Evolutionary conservation across 2,329 filamentous ascomycete genomes (phyloP).

Genomic region (Xylariales sp.): DNA sequence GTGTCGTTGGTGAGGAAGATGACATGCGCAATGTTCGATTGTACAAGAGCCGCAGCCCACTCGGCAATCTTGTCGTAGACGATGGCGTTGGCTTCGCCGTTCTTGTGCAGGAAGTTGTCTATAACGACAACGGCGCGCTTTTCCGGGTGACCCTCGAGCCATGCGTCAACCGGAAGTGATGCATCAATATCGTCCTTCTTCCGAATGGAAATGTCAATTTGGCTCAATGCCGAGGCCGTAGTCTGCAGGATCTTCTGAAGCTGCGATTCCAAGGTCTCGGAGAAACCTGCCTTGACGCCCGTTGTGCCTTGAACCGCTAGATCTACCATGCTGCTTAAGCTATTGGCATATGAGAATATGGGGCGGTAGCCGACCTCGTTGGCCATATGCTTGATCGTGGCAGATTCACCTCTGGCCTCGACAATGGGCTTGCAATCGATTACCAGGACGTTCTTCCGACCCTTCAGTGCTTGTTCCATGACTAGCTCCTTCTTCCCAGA

Average conservation of each 20-base stretch:
- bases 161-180: constrained; percentile 74
- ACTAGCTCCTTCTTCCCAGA: constrained; percentile 89
- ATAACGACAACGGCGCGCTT: constrained; percentile 78
- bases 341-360: constrained; percentile 96
- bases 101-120: constrained; percentile 86
- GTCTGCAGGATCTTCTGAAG: constrained; percentile 86
- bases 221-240: constrained; percentile 71
- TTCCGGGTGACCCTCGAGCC: constrained; percentile 85
- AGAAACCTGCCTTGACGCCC: constrained; percentile 90
- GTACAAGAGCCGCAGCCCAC: constrained; percentile 83
- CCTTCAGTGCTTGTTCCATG: constrained; percentile 74
- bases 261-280: constrained; percentile 85
- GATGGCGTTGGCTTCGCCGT: constrained; percentile 52
- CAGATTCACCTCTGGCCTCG: constrained; percentile 82
- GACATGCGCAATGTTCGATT: constrained; percentile 86
- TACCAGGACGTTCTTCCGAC: constrained; percentile 71
- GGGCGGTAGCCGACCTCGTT: constrained; percentile 83
- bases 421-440: constrained; percentile 93
- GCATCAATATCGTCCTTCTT: constrained; percentile 70
- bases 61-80: constrained; percentile 79
- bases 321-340: constrained; percentile 85
- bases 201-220: constrained; percentile 66
- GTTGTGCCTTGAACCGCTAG: constrained; percentile 91
- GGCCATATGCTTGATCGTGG: constrained; percentile 78
- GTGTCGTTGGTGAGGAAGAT: constrained; percentile 90